Evolutionary conservation across 73 alveolate genomes (phyloP), one percentile per base, ranked within the genome.

Genomic region (Symbiodinium pilosum): DNA sequence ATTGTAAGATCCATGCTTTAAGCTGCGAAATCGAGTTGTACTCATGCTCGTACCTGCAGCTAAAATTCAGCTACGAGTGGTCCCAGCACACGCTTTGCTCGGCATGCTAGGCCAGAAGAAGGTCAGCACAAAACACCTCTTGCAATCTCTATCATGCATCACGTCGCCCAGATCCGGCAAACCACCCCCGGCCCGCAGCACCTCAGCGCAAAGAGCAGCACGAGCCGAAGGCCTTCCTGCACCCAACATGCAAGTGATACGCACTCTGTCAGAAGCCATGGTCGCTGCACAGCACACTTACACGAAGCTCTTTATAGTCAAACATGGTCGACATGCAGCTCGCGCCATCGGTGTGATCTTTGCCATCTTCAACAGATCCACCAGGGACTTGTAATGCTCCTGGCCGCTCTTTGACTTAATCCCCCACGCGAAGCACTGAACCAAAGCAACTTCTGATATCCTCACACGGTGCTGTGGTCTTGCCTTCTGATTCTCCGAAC

Each of bases 211-310:
- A 94, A 99, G 41, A 99, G 99, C 43, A 99, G 99, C 12, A 99
- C 99, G 38, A 99, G 99, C 93, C 99, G 99, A 12, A 99, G 99
- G 51, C 99, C 99, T 93, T 99, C 99, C 99, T 99, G 93, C 32
- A n/a, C n/a, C n/a, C n/a, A n/a, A n/a, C n/a, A n/a, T n/a, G n/a
- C n/a, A n/a, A n/a, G n/a, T n/a, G n/a, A n/a, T n/a, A n/a, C n/a
- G n/a, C n/a, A n/a, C n/a, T n/a, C n/a, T n/a, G n/a, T n/a, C n/a
- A n/a, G n/a, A n/a, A n/a, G n/a, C n/a, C n/a, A n/a, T n/a, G n/a
- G n/a, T n/a, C n/a, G n/a, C n/a, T n/a, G n/a, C n/a, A n/a, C n/a
- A n/a, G n/a, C n/a, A n/a, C n/a, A n/a, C n/a, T n/a, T n/a, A n/a
- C n/a, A n/a, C n/a, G n/a, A n/a, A n/a, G n/a, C n/a, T n/a, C n/a